phyloP scores from a whole-genome alignment of 2,329 filamentous ascomycete genomes.

The Hirsutella thompsonii region DNA sequence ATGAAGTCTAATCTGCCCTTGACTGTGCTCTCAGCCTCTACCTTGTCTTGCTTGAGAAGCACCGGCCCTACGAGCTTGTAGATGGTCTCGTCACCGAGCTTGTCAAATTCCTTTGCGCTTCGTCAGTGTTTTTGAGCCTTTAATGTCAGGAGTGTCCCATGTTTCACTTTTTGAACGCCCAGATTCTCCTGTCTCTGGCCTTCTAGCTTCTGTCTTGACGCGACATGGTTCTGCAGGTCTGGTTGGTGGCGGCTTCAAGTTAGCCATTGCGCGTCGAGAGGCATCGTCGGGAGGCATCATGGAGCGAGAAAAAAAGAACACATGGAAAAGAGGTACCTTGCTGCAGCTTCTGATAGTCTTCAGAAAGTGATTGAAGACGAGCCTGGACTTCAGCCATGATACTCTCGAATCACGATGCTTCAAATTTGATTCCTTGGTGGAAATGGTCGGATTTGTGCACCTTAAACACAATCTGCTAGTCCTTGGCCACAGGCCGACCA shows the following conservation, averaged over 20 bases:
- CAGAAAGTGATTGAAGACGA: slow-evolving; percentile 67
- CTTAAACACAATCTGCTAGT: too few relatives aligned
- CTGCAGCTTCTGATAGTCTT: slow-evolving; percentile 80
- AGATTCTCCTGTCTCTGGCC: slow-evolving; percentile 89
- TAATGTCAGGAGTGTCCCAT: neutral
- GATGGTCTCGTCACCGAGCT: slow-evolving; percentile 71
- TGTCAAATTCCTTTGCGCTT: slow-evolving; percentile 58
- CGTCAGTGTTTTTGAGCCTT: neutral
- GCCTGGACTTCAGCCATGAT: slow-evolving; percentile 62
- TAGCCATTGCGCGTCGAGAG: neutral
- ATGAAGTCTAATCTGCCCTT: slow-evolving; percentile 89
- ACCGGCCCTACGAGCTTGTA: slow-evolving; percentile 95
- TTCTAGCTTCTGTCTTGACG: slow-evolving; percentile 80
- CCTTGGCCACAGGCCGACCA: too few relatives aligned
- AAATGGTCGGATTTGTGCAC: too few relatives aligned
- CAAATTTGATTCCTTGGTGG: too few relatives aligned
- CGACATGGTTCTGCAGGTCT: slow-evolving; percentile 71
- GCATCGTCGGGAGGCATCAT: too few relatives aligned
- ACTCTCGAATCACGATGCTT: too few relatives aligned
- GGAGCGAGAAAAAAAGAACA: neutral
- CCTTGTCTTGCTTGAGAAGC: slow-evolving; percentile 84
- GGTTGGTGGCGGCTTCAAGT: neutral
- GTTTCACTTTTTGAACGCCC: slow-evolving; percentile 62
- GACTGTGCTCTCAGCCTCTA: slow-evolving; percentile 81
- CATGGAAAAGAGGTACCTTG: slow-evolving; percentile 59